A percentile compares a stretch with the other conserved stretches of the same genome.
phyloP scores from a whole-genome alignment of 1,284 basidiomycete genomes.

The Melampsora americana region DNA sequence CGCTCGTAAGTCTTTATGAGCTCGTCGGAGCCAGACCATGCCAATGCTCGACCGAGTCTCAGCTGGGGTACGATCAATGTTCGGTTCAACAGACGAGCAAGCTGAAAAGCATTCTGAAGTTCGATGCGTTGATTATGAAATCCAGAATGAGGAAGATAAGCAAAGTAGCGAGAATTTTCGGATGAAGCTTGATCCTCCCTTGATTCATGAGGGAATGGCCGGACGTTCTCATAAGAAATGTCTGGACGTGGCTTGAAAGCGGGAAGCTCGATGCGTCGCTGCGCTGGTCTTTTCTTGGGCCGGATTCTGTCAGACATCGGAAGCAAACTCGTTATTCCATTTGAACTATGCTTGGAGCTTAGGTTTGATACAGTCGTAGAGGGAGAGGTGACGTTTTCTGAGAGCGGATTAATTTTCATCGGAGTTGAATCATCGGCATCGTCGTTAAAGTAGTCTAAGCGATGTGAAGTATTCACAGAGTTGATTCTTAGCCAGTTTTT shows the following conservation, averaged over 20 bases:
- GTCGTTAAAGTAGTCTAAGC: too few relatives aligned
- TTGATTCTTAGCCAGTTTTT: too few relatives aligned
- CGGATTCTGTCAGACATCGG: not conserved
- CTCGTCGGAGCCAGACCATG: slow-evolving; percentile 59
- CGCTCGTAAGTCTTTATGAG: slow-evolving; percentile 61
- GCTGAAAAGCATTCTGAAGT: slow-evolving; percentile 71
- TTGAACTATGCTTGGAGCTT: too few relatives aligned
- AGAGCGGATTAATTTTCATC: too few relatives aligned
- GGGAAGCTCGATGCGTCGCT: slow-evolving; percentile 27
- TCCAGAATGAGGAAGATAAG: slow-evolving; percentile 56
- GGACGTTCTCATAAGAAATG: slow-evolving; percentile 44
- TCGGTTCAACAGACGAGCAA: slow-evolving; percentile 67
- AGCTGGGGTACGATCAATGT: slow-evolving; percentile 70
- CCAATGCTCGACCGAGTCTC: slow-evolving; percentile 66
- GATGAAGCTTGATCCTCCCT: slow-evolving; percentile 8
- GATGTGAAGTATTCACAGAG: too few relatives aligned
- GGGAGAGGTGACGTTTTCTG: too few relatives aligned
- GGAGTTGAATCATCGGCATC: too few relatives aligned
- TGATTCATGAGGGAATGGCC: slow-evolving; percentile 24
- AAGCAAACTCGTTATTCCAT: too few relatives aligned
- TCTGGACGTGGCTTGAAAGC: slow-evolving; percentile 44
- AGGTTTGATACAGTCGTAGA: too few relatives aligned
- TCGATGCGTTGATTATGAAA: slow-evolving; percentile 80
- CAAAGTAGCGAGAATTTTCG: slow-evolving; percentile 44
- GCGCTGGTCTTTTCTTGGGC: slow-evolving; percentile 24